Percentiles rank a stretch among this genome's conserved stretches.
phyloP scores from a whole-genome alignment of 1,284 basidiomycete genomes.

The Paramarasmius palmivorus region DNA sequence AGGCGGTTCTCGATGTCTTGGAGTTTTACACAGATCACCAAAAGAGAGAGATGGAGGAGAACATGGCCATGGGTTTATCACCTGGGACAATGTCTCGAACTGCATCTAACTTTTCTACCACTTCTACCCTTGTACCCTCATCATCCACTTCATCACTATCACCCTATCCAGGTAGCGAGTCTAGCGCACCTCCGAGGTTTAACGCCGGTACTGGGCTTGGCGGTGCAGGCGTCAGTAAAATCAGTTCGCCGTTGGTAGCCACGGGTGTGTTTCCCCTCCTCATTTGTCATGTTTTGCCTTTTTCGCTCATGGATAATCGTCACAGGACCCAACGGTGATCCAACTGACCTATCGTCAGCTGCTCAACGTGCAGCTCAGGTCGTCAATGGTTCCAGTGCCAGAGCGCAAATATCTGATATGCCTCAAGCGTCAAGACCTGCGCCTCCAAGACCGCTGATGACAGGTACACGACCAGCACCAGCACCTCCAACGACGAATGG shows the following conservation, averaged over 20 bases:
- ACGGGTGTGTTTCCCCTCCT: slow-evolving; percentile 36
- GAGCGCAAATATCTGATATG: slow-evolving; percentile 1
- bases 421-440: slow-evolving; percentile 44
- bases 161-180: slow-evolving; percentile 28
- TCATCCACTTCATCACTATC: slow-evolving; percentile 27
- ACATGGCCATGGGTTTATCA: slow-evolving; percentile 7
- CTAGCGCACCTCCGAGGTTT: slow-evolving; percentile 70
- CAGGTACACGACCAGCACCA: slow-evolving; percentile 57
- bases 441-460: slow-evolving; percentile 44
- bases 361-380: slow-evolving; percentile 63
- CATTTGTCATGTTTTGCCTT: slow-evolving; percentile 57
- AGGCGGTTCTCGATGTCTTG: slow-evolving; percentile 95
- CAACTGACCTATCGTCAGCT: slow-evolving; percentile 43
- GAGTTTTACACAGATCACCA: slow-evolving; percentile 99
- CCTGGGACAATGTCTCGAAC: slow-evolving; percentile 22
- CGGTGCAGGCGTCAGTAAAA: slow-evolving; percentile 61
- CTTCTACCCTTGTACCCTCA: slow-evolving; percentile 16
- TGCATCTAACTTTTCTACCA: slow-evolving; percentile 23
- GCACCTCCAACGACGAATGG: slow-evolving; percentile 44
- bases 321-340: slow-evolving; percentile 42
- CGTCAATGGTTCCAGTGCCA: slow-evolving; percentile 51
- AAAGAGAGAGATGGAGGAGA: slow-evolving; percentile 84
- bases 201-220: slow-evolving; percentile 85
- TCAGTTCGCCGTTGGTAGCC: slow-evolving; percentile 36
- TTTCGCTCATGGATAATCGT: slow-evolving; percentile 34